A percentile compares a stretch with the other conserved stretches of the same genome.
Evolutionary conservation across 2,329 filamentous ascomycete genomes (phyloP).

Genomic region (Fonsecaea multimorphosa): DNA sequence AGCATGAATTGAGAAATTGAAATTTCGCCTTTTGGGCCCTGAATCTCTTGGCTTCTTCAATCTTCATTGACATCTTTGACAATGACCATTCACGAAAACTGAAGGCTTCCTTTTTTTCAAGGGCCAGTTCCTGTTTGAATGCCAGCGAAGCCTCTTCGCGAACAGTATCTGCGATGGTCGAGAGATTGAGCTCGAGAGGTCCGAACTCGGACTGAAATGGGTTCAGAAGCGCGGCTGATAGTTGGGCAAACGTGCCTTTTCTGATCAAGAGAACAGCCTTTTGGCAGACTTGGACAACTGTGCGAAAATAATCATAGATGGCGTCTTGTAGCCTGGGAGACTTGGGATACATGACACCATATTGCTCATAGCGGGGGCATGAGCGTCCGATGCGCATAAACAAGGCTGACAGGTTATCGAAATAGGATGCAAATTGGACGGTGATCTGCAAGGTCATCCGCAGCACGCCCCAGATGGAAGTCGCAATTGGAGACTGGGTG

Average conservation of each 20-base stretch:
- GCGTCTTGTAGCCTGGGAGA: constrained; percentile 31
- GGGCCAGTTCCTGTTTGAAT: constrained; percentile 9
- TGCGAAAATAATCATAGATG: constrained; percentile 35
- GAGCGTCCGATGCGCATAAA: constrained; percentile 37
- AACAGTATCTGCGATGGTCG: constrained; percentile 8
- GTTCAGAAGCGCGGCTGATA: constrained; percentile 22
- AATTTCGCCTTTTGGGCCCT: constrained; percentile 11
- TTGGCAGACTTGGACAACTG: constrained; percentile 31
- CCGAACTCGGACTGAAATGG: constrained; percentile 30
- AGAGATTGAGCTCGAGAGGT: constrained; percentile 10
- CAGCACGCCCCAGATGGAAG: constrained; percentile 37
- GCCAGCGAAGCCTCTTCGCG: constrained; percentile 24
- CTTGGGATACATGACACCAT: constrained; percentile 35
- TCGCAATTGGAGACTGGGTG: constrained; percentile 29
- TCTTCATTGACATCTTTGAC: background rate
- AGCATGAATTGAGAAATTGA: constrained; percentile 24
- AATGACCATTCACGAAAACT: constrained; percentile 7
- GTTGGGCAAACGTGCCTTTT: constrained; percentile 23
- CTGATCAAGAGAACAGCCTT: constrained; percentile 34
- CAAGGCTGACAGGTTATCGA: constrained; percentile 37
- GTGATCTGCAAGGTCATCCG: constrained; percentile 34
- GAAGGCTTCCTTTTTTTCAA: constrained; percentile 15
- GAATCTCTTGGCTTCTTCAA: background rate
- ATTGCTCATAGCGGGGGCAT: constrained; percentile 35
- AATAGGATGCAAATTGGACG: constrained; percentile 36